Conservation (phyloP, 2,329 filamentous ascomycete genomes). For the Talaromyces rugulosus region DNA sequence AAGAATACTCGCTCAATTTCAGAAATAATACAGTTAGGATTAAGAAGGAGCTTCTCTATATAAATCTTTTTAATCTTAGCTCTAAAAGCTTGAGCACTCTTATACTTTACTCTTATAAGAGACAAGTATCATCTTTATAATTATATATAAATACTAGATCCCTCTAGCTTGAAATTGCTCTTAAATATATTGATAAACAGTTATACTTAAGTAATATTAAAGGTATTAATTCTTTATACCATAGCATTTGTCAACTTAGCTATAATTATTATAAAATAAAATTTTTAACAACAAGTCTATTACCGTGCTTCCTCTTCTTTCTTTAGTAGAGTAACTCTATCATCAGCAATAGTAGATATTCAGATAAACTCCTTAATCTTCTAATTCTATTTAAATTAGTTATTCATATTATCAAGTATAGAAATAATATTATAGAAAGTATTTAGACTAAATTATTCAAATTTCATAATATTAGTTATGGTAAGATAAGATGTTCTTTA, state of each 20-base stretch:
- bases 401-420: conserved; percentile 9
- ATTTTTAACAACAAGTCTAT: conserved; percentile 18
- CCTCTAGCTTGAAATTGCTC: conserved; percentile 8
- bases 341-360: conserved; percentile 6
- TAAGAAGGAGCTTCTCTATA: conserved; percentile 5
- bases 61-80: conserved; percentile 11
- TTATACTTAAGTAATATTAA: conserved; percentile 5
- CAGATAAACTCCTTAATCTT: conserved; percentile 11
- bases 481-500: conserved; percentile 4
- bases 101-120: conserved; percentile 10
- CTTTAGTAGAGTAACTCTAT: neutral
- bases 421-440: conserved; percentile 9
- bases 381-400: conserved; percentile 10
- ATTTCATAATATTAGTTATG: neutral
- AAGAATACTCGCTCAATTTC: conserved; percentile 10
- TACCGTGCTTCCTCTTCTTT: conserved; percentile 6
- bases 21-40: neutral
- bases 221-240: conserved; percentile 8
- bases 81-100: conserved; percentile 8
- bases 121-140: conserved; percentile 6
- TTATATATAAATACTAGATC: conserved; percentile 5
- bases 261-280: conserved; percentile 17
- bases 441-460: conserved; percentile 6
- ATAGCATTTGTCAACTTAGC: conserved; percentile 6
- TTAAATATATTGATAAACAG: conserved; percentile 5